phyloP scores from a whole-genome alignment of 2,329 filamentous ascomycete genomes.

The Pestalotiopsis fici region DNA sequence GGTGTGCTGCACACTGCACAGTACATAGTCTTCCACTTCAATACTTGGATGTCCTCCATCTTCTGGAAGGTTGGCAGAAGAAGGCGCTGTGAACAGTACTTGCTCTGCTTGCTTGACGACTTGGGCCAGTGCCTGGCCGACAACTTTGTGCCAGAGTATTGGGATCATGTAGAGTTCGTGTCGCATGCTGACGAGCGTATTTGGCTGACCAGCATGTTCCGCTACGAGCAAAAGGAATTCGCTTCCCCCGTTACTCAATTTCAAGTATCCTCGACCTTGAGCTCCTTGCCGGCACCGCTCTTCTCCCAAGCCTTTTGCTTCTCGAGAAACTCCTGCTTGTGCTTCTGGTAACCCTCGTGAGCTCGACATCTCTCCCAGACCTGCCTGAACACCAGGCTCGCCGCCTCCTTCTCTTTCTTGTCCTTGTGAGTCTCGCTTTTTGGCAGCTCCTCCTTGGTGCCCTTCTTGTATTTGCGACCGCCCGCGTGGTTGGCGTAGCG shows the following conservation, averaged over 20 bases:
- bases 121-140: too few species aligned
- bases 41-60: neutral
- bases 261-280: neutral
- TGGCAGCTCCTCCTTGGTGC: slow-evolving; percentile 38
- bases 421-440: slow-evolving; percentile 46
- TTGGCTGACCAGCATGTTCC: neutral
- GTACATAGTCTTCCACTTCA: neutral
- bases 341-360: slow-evolving; percentile 42
- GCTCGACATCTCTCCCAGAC: slow-evolving; percentile 47
- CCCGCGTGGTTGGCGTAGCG: slow-evolving; percentile 58
- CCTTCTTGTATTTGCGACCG: slow-evolving; percentile 55
- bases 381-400: slow-evolving; percentile 48
- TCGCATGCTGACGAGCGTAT: too few species aligned
- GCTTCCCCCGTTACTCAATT: neutral
- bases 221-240: neutral
- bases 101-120: too few species aligned
- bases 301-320: slow-evolving; percentile 35
- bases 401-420: slow-evolving; percentile 49
- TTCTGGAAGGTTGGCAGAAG: neutral
- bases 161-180: too few species aligned
- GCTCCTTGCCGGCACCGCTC: neutral
- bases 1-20: neutral
- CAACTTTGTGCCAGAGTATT: neutral
- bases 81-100: too few species aligned
- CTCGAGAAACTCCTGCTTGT: slow-evolving; percentile 46